Evolutionary conservation across 1,284 basidiomycete species (phyloP).

Genomic region (Hymenochaete sp.): DNA sequence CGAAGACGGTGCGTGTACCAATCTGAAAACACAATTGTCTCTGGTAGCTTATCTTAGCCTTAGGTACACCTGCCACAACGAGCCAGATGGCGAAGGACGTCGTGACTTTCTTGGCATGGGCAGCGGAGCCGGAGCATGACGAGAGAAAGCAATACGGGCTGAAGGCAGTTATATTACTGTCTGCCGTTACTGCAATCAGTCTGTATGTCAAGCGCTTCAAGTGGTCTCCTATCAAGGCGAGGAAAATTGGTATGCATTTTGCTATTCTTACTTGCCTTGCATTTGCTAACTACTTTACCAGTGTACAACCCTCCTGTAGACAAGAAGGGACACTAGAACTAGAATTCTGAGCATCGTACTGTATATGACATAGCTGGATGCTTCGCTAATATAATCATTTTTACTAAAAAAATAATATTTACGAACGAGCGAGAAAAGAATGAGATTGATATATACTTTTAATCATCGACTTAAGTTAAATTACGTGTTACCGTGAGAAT

Average conservation of each 20-base stretch:
- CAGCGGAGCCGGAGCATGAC: constrained; percentile 96
- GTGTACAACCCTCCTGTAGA: constrained; percentile 47
- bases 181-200: constrained; percentile 71
- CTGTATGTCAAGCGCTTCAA: constrained; percentile 94
- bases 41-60: constrained; percentile 5
- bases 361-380: constrained; percentile 12
- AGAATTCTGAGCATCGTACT: constrained; percentile 6
- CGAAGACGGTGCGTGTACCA: constrained; percentile 63
- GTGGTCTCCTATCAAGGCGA: constrained; percentile 86
- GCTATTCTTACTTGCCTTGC: background rate
- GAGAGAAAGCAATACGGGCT: constrained; percentile 94
- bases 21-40: constrained; percentile 7
- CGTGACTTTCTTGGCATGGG: constrained; percentile 90
- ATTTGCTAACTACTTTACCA: constrained; percentile 19
- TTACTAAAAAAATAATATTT: too few species aligned
- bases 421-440: too few species aligned
- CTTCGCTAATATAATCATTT: constrained; percentile 15
- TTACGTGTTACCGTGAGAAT: too few species aligned
- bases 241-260: constrained; percentile 72
- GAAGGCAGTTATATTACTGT: constrained; percentile 88
- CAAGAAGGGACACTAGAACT: constrained; percentile 32
- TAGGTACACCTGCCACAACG: constrained; percentile 91
- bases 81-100: constrained; percentile 99
- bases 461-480: too few species aligned
- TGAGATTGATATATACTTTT: too few species aligned